These are phyloP conservation scores for Lasiodiplodia citricola DNA, from an alignment of 2,329 filamentous ascomycete genomes.

Conservation along the genomic window DNA sequence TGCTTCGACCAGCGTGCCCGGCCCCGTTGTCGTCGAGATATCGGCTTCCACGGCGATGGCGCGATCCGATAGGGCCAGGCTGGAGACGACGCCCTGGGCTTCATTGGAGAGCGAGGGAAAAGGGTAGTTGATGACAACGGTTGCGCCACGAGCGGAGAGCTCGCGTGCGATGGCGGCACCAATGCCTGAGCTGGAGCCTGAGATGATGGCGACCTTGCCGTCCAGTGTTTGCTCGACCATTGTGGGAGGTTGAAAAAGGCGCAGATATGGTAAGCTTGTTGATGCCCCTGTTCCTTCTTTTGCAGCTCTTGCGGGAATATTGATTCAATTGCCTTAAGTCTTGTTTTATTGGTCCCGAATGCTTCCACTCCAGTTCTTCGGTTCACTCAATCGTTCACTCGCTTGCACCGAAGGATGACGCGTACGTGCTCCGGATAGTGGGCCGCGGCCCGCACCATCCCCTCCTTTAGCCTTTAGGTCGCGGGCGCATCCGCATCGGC, in stretches of 20 bases:
- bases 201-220: slow-evolving; percentile 47
- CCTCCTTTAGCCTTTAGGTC: background rate
- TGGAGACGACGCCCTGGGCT: slow-evolving; percentile 37
- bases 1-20: slow-evolving; percentile 41
- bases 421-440: slow-evolving; percentile 13
- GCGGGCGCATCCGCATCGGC: slow-evolving; percentile 9
- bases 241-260: slow-evolving; percentile 1
- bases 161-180: slow-evolving; percentile 51
- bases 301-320: background rate
- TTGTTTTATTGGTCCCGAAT: background rate
- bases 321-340: background rate
- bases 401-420: background rate
- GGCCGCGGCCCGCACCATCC: background rate
- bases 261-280: background rate
- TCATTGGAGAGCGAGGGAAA: slow-evolving; percentile 37
- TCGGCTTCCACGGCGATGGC: slow-evolving; percentile 50
- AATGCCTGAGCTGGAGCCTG: slow-evolving; percentile 52
- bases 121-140: slow-evolving; percentile 58
- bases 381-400: background rate
- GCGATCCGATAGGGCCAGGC: slow-evolving; percentile 34
- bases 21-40: slow-evolving; percentile 40
- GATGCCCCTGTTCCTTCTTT: background rate
- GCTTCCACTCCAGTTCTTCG: background rate
- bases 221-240: slow-evolving; percentile 25
- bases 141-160: slow-evolving; percentile 48